phyloP scores from a whole-genome alignment of 2,329 filamentous ascomycete genomes.

The Sclerotiophoma versabilis region DNA sequence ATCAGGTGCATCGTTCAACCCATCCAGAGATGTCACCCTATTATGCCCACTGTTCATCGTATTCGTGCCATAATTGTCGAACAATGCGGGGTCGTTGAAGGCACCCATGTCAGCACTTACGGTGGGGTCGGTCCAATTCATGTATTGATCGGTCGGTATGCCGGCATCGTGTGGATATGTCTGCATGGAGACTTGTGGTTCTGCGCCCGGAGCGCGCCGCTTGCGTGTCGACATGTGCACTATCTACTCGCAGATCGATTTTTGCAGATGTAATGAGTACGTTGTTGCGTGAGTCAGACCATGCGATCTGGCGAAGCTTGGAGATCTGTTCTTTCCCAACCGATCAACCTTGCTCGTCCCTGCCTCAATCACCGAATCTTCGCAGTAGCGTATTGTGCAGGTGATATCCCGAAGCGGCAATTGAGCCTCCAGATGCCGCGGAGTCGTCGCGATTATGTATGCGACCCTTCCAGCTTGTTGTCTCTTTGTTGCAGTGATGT shows the following conservation, averaged over 20 bases:
- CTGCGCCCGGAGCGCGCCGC: conserved; percentile 74
- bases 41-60: conserved; percentile 31
- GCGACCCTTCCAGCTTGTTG: conserved; percentile 18
- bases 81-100: conserved; percentile 48
- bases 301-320: background rate
- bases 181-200: conserved; percentile 66
- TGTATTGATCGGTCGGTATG: conserved; percentile 45
- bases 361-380: conserved; percentile 1
- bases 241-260: conserved; percentile 2
- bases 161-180: conserved; percentile 56
- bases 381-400: background rate
- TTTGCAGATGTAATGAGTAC: background rate
- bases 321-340: background rate
- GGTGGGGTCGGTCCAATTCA: conserved; percentile 45
- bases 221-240: conserved; percentile 62
- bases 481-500: conserved; percentile 24
- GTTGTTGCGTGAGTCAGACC: conserved; percentile 11
- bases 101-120: conserved; percentile 33
- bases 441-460: conserved; percentile 21
- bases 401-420: background rate
- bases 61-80: conserved; percentile 39
- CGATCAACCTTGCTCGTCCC: conserved; percentile 8
- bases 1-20: conserved; percentile 33
- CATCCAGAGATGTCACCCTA: conserved; percentile 44
- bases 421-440: background rate